Evolutionary conservation across 805 yeast species (phyloP).

Genomic region (Ogataea siamensis): DNA sequence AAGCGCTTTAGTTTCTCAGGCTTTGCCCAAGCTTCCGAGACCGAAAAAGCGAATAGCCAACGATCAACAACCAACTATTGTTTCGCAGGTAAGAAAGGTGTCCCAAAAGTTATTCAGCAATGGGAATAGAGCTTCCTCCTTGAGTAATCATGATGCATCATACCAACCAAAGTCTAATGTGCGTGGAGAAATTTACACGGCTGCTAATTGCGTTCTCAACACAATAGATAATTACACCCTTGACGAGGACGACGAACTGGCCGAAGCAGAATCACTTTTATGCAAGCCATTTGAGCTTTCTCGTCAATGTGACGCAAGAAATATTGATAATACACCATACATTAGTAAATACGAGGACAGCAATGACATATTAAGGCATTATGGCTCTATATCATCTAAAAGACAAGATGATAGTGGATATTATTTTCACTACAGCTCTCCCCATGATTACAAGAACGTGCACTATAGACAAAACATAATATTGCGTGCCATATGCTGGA

Average conservation of each 20-base stretch:
- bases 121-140: conserved; percentile 7
- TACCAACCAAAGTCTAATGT: neutral
- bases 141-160: neutral
- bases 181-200: conserved; percentile 2
- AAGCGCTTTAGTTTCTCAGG: too few species aligned
- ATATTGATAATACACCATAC: neutral
- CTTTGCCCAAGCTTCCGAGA: too few species aligned
- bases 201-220: conserved; percentile 13
- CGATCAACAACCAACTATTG: conserved; percentile 11
- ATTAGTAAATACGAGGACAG: too few species aligned
- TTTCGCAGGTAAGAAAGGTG: conserved; percentile 32
- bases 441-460: conserved; percentile 34
- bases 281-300: conserved; percentile 18
- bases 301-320: neutral
- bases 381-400: conserved; percentile 17
- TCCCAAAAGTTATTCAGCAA: conserved; percentile 27
- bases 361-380: conserved; percentile 12
- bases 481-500: conserved; percentile 17
- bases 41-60: conserved; percentile 1
- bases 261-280: conserved; percentile 26
- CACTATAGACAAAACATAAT: conserved; percentile 27
- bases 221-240: conserved; percentile 20
- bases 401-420: conserved; percentile 17
- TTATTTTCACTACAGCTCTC: conserved; percentile 27
- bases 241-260: conserved; percentile 25